A percentile compares a stretch with the other conserved stretches of the same genome.
phyloP scores from a whole-genome alignment of 495 filamentous ascomycete species.

The Neurospora tetrasperma region DNA sequence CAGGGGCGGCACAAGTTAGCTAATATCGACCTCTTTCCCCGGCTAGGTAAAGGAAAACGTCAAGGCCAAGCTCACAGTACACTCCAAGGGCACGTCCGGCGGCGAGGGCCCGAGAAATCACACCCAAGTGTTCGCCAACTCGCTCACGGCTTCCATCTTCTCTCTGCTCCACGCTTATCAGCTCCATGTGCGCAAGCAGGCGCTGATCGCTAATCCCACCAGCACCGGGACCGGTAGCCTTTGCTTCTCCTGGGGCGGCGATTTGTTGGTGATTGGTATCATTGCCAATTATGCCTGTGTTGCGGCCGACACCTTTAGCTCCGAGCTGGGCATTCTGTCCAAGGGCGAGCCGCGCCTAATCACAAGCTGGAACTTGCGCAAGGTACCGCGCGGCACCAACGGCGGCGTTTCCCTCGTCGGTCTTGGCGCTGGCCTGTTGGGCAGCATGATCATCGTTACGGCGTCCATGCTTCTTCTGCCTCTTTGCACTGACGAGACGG shows the following conservation, averaged over 20 bases:
- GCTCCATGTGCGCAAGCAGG: slow-evolving; percentile 35
- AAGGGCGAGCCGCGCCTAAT: slow-evolving; percentile 70
- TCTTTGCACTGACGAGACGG: slow-evolving; percentile 44
- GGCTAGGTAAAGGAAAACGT: slow-evolving; percentile 70
- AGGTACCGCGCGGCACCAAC: slow-evolving; percentile 85
- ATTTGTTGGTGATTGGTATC: slow-evolving; percentile 47
- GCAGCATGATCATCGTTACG: slow-evolving; percentile 60
- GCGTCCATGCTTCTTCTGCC: slow-evolving; percentile 58
- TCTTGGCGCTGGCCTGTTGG: slow-evolving; percentile 60
- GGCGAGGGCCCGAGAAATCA: slow-evolving; percentile 76
- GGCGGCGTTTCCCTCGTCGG: slow-evolving; percentile 75
- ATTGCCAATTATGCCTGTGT: slow-evolving; percentile 81
- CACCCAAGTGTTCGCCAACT: slow-evolving; percentile 88
- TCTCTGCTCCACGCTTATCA: slow-evolving; percentile 60
- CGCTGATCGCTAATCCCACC: slow-evolving; percentile 8
- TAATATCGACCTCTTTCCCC: background rate
- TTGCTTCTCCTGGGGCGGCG: slow-evolving; percentile 41
- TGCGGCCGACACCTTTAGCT: slow-evolving; percentile 88
- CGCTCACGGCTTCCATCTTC: slow-evolving; percentile 62
- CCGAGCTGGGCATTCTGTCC: slow-evolving; percentile 83
- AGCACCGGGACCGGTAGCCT: slow-evolving; percentile 23
- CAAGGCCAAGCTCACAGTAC: slow-evolving; percentile 71
- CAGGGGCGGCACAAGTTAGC: background rate
- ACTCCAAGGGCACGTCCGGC: slow-evolving; percentile 56
- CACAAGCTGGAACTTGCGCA: slow-evolving; percentile 60